These are phyloP conservation scores for Heterobasidion irregulare DNA, from an alignment of 1,284 basidiomycete genomes.

Conservation along the genomic window DNA sequence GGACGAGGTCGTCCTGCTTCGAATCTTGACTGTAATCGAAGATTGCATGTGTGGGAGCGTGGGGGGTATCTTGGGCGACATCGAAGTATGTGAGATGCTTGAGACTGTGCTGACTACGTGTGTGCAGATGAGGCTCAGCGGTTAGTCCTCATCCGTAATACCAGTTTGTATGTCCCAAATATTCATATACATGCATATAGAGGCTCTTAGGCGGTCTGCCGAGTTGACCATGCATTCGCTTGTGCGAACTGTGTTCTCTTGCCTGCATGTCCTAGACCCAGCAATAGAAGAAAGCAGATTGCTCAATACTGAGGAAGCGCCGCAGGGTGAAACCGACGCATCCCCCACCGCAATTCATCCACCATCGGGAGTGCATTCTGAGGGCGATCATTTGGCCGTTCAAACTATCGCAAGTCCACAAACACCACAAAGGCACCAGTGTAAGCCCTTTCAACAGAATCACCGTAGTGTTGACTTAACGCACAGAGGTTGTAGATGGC, in stretches of 20 bases:
- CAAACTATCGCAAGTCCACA: background rate
- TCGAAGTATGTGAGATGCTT: slow-evolving; percentile 96
- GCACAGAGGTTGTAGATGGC: slow-evolving; percentile 49
- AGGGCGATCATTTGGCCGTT: background rate
- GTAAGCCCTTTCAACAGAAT: background rate
- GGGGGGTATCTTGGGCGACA: slow-evolving; percentile 73
- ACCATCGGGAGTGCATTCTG: too few species aligned
- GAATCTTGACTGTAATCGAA: slow-evolving; percentile 87
- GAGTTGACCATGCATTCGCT: slow-evolving; percentile 91
- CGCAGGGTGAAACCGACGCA: slow-evolving; percentile 35
- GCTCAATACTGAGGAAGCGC: slow-evolving; percentile 34
- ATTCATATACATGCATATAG: slow-evolving; percentile 30
- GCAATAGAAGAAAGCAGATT: slow-evolving; percentile 61
- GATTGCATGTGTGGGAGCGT: slow-evolving; percentile 70
- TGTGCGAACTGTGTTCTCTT: slow-evolving; percentile 74
- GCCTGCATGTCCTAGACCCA: slow-evolving; percentile 64
- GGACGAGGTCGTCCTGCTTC: slow-evolving; percentile 92
- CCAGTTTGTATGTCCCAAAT: background rate
- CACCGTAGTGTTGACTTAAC: background rate
- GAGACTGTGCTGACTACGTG: slow-evolving; percentile 97
- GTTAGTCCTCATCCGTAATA: slow-evolving; percentile 37
- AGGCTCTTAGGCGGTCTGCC: slow-evolving; percentile 86
- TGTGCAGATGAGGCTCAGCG: slow-evolving; percentile 92
- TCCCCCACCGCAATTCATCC: too few species aligned
- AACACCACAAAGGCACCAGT: background rate